Base-by-base conservation (phyloP, 768 basidiomycete genomes). In the Podaxis sp. region DNA sequence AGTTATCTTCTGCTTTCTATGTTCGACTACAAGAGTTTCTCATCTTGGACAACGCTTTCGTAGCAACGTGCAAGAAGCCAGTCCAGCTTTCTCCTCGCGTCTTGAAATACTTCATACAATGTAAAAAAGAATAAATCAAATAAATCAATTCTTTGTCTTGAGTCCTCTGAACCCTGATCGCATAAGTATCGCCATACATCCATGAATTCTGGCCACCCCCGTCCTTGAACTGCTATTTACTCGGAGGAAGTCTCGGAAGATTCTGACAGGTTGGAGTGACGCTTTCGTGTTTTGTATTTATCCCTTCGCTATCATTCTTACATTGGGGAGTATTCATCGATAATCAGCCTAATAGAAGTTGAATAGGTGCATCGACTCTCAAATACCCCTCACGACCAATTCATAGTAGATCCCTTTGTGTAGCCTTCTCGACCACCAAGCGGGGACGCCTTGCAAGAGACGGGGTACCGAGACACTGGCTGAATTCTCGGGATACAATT, bases 181-280 rank as follows among this genome's bases (percentile, higher is more conserved):
- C 44, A 23, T n/a, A 6, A 21, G n/a, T 40, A 47, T 47, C 46
- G n/a, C 54, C 38, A 44, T 21, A 50, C 10, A 21, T 50, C 35
- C 21, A 25, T 21, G 46, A 57, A 27, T 23, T 50, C 14, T 21
- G 23, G 35, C 48, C 16, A 2, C 32, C 21, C 14, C 57, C 2
- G 48, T 37, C 32, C 23, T 54, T 23, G 42, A n/a, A 44, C 52
- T 13, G 18, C 28, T 6, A 14, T 36, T 25, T 36, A 57, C 5
- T 57, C 57, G 57, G 57, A 38, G 57, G 57, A 38, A 38, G 3
- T 47, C 57, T 9, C 18, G 48, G 46, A 48, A 57, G n/a, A 21
- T 57, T 50, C 57, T 57, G 46, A 50, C 32, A 21, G 2, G 46
- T 18, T 57, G 32, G 48, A 37, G 57, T 37, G 47, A 37, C 25